Evolutionary conservation across 345 rosid species (phyloP), one percentile per base, ranked within the genome.

Genomic region (Syzygium jambos): DNA sequence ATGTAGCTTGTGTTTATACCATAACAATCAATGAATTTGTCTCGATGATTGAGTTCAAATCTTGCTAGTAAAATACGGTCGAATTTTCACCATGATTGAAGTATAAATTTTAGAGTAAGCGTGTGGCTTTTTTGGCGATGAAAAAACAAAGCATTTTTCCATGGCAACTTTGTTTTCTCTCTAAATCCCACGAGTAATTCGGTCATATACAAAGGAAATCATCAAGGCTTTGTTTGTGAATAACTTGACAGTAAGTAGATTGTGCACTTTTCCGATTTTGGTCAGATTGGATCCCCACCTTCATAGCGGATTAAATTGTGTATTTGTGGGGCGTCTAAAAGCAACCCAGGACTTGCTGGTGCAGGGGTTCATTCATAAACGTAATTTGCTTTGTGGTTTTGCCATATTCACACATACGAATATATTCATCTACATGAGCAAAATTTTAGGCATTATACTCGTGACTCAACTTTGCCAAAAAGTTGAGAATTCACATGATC

Each of bases 241-340:
- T 14, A 12, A n/a, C 2, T 61, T 9, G 0, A 61, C 0, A 4
- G 0, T 61, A 61, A 7, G 14, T 14, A 0, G 17, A 6, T n/a
- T 15, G 29, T 13, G 0, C 73, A n/a, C 34, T n/a, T 2, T 17
- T 6, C 0, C 1, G 9, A 61, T 61, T 61, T 59, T 27, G 17
- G 13, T 61, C 0, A 61, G 1, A 61, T 61, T 17, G 73, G 34
- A 61, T 61, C n/a, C 38, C 38, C 38, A n/a, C 38, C 0, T 61
- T 61, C 19, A n/a, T 2, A 0, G 2, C 14, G 73, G 19, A 13
- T 61, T 61, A 61, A 0, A 0, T 8, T 6, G 0, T n/a, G 0
- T 61, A n/a, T n/a, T n/a, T 3, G n/a, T 6, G 1, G 34, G 73
- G 34, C 9, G 15, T 61, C 38, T 61, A 2, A 0, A 61, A 2